phyloP scores from a whole-genome alignment of 768 basidiomycete genomes.

The Trametes cingulata region DNA sequence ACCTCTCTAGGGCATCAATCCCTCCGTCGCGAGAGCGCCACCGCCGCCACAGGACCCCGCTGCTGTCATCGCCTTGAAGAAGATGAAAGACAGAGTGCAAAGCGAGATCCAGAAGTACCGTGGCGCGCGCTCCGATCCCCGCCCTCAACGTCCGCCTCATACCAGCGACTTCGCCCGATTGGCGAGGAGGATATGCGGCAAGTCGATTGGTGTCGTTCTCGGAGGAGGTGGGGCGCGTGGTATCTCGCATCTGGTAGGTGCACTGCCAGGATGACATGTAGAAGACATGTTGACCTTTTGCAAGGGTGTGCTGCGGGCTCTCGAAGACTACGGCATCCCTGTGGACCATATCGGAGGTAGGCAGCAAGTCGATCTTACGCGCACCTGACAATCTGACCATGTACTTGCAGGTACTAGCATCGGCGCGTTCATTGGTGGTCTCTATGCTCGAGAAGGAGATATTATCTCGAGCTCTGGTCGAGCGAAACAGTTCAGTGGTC shows the following conservation, averaged over 20 bases:
- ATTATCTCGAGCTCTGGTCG: constrained; percentile 82
- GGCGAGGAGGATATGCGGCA: constrained; percentile 89
- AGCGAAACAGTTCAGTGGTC: constrained; percentile 85
- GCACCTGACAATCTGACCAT: not conserved
- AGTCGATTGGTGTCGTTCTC: constrained; percentile 89
- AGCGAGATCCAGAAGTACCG: constrained; percentile 87
- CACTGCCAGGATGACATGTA: constrained; percentile 32
- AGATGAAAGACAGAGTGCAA: constrained; percentile 91
- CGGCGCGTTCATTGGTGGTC: constrained; percentile 87
- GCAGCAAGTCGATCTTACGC: constrained; percentile 4
- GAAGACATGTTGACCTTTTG: constrained; percentile 23
- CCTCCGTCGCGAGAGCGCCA: constrained; percentile 60
- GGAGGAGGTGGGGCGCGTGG: constrained; percentile 98
- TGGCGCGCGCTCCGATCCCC: constrained; percentile 56
- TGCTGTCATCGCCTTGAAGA: constrained; percentile 85
- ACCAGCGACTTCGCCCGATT: constrained; percentile 91
- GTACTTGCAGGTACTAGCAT: constrained; percentile 71
- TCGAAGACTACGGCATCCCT: constrained; percentile 91
- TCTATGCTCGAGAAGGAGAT: constrained; percentile 95
- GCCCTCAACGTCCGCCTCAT: constrained; percentile 77
- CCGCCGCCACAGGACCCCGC: constrained; percentile 75
- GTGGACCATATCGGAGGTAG: constrained; percentile 89
- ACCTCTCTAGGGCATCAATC: constrained; percentile 61
- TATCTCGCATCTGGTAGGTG: constrained; percentile 63
- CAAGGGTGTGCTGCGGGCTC: constrained; percentile 88